Conservation (phyloP, 768 basidiomycete genomes). For the Asterophora lycoperdoides region DNA sequence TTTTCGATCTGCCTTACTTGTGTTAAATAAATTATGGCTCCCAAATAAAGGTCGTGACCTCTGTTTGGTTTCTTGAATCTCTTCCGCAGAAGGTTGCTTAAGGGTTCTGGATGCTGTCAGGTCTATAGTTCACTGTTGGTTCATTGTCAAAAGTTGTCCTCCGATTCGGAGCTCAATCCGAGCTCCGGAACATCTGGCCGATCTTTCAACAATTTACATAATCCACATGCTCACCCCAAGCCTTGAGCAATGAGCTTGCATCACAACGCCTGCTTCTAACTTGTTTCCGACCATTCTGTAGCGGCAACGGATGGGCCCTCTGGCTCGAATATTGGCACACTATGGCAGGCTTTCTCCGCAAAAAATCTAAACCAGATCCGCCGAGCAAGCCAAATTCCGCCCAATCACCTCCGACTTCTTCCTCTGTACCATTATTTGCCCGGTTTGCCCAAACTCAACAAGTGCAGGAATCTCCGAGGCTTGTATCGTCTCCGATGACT, state of each 20-base stretch:
- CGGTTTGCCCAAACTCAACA: constrained; percentile 31
- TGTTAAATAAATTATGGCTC: no score
- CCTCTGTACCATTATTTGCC: constrained; percentile 35
- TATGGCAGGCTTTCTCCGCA: constrained; percentile 59
- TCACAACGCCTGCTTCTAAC: background rate
- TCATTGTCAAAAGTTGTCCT: no score
- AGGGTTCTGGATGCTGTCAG: no score
- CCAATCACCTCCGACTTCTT: constrained; percentile 10
- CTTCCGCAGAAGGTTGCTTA: no score
- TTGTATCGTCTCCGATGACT: constrained; percentile 37
- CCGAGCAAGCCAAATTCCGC: constrained; percentile 14
- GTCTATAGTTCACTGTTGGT: no score
- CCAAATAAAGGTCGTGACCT: no score
- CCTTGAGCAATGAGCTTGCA: background rate
- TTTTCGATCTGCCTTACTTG: no score
- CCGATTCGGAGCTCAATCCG: no score
- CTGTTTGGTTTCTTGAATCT: no score
- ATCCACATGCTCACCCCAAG: background rate
- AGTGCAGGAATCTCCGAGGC: constrained; percentile 20
- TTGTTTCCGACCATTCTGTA: background rate
- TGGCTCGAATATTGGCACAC: constrained; percentile 12
- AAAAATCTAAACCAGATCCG: constrained; percentile 37
- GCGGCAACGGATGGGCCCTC: constrained; percentile 4
- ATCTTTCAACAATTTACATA: background rate
- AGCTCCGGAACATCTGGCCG: no score